Conservation (phyloP, 129 eudicot genomes). For the Tagetes patula region DNA sequence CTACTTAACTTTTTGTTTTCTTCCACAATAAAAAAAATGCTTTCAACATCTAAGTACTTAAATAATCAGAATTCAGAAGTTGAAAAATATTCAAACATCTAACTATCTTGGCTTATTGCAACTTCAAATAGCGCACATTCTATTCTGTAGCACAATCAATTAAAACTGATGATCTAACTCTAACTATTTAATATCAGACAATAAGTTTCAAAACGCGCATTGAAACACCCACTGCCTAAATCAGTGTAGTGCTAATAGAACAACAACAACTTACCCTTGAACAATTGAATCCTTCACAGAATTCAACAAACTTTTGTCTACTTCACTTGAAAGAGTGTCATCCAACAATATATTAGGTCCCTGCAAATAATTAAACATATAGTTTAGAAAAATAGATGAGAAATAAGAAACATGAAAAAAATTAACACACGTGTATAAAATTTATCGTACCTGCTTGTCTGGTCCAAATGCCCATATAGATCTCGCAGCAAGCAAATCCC, state of each 20-base stretch:
- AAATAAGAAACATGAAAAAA: not conserved
- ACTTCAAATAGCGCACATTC: not conserved
- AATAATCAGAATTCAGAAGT: not conserved
- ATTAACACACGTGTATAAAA: not conserved
- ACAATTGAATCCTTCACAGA: slow-evolving; percentile 98
- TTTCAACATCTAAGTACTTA: not conserved
- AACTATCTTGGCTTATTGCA: not conserved
- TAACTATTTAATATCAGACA: not conserved
- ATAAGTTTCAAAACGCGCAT: not conserved
- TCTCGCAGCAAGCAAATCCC: slow-evolving; percentile 99
- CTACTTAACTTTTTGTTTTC: not conserved
- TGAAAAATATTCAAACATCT: not conserved
- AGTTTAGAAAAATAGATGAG: slow-evolving; percentile 18
- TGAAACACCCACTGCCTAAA: not conserved
- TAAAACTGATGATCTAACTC: not conserved
- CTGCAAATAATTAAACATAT: slow-evolving; percentile 34
- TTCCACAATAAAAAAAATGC: not conserved
- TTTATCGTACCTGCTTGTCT: slow-evolving; percentile 71
- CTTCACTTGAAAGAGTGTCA: slow-evolving; percentile 97
- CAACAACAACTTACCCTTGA: slow-evolving; percentile 66
- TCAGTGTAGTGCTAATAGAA: not conserved
- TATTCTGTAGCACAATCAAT: not conserved
- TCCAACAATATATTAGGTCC: slow-evolving; percentile 94
- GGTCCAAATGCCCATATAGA: slow-evolving; percentile 99
- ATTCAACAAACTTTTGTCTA: slow-evolving; percentile 79